Evolutionary conservation across 306 rosid species (phyloP), one percentile per base, ranked within the genome.

Genomic region (Vigna angularis): DNA sequence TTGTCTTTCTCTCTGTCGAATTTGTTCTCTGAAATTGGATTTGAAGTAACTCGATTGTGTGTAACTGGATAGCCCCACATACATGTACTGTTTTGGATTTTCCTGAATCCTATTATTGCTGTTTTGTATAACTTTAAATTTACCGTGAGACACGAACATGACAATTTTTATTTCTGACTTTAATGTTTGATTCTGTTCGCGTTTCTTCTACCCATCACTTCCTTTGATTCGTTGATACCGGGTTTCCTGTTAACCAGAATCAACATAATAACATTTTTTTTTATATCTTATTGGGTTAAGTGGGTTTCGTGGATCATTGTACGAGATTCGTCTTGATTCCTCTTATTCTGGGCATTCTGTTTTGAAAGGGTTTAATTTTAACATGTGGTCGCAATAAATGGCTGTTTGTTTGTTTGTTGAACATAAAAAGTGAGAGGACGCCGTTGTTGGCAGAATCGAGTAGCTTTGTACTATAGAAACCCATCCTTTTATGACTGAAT

Each of bases 381-480:
- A 62, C 67, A 15, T 16, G 36, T 26, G 64, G 65, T 12, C 17
- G 75, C 66, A 73, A 73, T 75, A 73, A 72, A 66, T 42, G 38
- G 18, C 6, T 76, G 52, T 59, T 85, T 72, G 47, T 51, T 81
- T 78, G 38, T 34, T 34, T 34, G 53, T 81, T 62, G 56, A 52
- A 45, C 38, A 9, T 67, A 56, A 24, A 81, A 81, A 69, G 73
- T 15, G 58, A 44, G 72, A 32, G 62, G 71, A 72, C 30, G 48
- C 6, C 14, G 20, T 36, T 48, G 16, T 48, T 12, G 75, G 18
- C 48, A 44, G 63, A 51, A 8, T 50, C 56, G 18, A 76, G 66
- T 13, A n/a, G 14, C 51, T 66, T 51, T 56, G 30, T 5, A 15
- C 71, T 62, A 73, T 72, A 66, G 74, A 51, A 62, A 32, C 24